Conservation (phyloP, 2,329 filamentous ascomycete genomes). For the Cryphonectria japonica region DNA sequence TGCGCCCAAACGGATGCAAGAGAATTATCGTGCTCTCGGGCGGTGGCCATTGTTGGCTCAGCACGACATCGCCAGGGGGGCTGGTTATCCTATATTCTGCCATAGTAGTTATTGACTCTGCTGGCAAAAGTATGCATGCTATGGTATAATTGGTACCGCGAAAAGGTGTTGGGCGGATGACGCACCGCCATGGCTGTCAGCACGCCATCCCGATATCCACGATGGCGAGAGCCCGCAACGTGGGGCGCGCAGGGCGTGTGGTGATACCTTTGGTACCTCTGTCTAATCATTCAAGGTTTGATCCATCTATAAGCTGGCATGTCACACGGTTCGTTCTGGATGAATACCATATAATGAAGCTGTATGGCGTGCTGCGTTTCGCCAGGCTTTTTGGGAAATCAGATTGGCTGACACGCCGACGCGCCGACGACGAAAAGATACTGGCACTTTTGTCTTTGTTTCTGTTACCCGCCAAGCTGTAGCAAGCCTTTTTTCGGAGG, state of each 20-base stretch:
- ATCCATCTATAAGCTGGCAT: not conserved
- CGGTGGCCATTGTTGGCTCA: not conserved
- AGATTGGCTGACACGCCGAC: not conserved
- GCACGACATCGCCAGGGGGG: not conserved
- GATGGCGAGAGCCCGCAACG: not conserved
- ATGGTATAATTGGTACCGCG: not conserved
- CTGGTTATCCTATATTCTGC: not conserved
- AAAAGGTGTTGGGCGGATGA: not conserved
- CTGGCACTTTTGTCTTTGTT: not conserved
- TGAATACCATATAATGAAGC: constrained; percentile 15
- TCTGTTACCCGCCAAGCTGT: not conserved
- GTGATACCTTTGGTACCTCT: not conserved
- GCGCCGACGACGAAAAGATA: not conserved
- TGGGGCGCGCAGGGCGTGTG: constrained; percentile 11
- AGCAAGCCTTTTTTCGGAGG: not conserved
- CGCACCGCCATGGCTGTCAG: constrained; percentile 13
- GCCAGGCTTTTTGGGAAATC: not conserved
- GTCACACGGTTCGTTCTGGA: not conserved
- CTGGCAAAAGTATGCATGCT: not conserved
- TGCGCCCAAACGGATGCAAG: not conserved
- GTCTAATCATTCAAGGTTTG: not conserved
- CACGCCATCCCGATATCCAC: constrained; percentile 17
- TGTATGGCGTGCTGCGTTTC: constrained; percentile 18
- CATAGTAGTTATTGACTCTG: too few species aligned
- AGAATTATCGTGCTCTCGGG: not conserved